Evolutionary conservation across 805 yeast species (phyloP).

Genomic region (Starmerella potacharoeniae): DNA sequence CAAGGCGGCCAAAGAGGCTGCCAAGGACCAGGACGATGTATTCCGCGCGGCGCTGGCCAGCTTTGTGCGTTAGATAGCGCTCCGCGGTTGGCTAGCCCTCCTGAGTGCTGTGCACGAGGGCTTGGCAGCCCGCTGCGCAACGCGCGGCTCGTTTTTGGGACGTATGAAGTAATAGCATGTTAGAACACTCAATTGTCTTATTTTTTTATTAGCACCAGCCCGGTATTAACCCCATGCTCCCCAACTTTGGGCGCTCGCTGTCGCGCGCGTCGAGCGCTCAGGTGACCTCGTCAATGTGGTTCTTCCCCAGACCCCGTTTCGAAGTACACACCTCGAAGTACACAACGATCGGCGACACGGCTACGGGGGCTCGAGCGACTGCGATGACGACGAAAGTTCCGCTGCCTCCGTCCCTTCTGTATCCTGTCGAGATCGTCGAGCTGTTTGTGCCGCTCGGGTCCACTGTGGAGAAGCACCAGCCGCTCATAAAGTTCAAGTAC

Average conservation of each 20-base stretch:
- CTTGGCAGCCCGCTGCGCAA: no score
- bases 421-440: constrained; percentile 53
- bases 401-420: constrained; percentile 53
- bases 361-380: neutral
- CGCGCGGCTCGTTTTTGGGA: neutral
- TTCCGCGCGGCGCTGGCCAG: constrained; percentile 6
- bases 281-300: neutral
- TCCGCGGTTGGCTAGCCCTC: neutral
- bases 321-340: neutral
- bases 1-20: neutral
- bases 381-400: constrained; percentile 19
- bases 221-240: no score
- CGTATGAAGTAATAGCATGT: neutral
- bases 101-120: no score
- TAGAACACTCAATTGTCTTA: neutral
- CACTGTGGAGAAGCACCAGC: constrained; percentile 39
- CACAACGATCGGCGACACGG: neutral
- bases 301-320: constrained; percentile 2
- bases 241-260: no score
- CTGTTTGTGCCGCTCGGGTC: constrained; percentile 39
- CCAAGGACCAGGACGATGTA: neutral
- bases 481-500: constrained; percentile 52
- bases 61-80: neutral
- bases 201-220: no score
- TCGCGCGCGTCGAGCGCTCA: neutral